Base-by-base conservation (phyloP, 108 stramenopile species). In the Skeletonema marinoi region DNA sequence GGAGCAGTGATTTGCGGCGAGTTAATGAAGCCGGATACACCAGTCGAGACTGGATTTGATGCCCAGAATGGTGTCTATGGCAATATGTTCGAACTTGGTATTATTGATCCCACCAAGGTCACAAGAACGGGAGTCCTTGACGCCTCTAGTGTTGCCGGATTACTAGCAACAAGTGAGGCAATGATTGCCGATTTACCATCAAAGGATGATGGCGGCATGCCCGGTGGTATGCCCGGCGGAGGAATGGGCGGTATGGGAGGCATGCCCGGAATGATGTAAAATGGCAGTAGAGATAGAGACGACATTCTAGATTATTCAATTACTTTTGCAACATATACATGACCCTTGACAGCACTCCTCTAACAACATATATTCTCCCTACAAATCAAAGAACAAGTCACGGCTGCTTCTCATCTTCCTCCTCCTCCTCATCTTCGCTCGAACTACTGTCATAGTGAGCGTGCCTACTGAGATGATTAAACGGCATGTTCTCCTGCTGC, bases 61-160 rank as follows among this genome's bases (percentile, higher is more conserved):
- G 97, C 98, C 46, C 90, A 92, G 82, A 96, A 93, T 42, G 93
- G 90, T 60, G 78, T 89, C 7, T 99, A 97, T 84, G 86, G 87
- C 76, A 86, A 99, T 79, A 94, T 99, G 98, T 88, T 96, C 72
- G 85, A 86, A 19, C 93, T 91, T 64, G 99, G 99, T 63, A 98
- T 99, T 75, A 99, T 99, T 84, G 99, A 99, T 85, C 99, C 99
- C 12, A 98, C 97, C 38, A 99, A 99, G 90, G 99, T 99, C n/a
- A 97, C 98, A 21, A 92, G 97, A 74, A 99, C 99, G 19, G 99
- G 98, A 30, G 85, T 99, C 68, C 87, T 98, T 46, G 99, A 99
- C 84, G 98, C 99, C 46, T 92, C 98, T 50, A 96, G 95, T 66
- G 98, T 99, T 5, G 97, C 98, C 5, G 96, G 95, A 32, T 87